A percentile compares a stretch with the other conserved stretches of the same genome.
These are phyloP conservation scores for Neospora caninum DNA, from an alignment of 169 alveolate genomes.

Conservation along the genomic window DNA sequence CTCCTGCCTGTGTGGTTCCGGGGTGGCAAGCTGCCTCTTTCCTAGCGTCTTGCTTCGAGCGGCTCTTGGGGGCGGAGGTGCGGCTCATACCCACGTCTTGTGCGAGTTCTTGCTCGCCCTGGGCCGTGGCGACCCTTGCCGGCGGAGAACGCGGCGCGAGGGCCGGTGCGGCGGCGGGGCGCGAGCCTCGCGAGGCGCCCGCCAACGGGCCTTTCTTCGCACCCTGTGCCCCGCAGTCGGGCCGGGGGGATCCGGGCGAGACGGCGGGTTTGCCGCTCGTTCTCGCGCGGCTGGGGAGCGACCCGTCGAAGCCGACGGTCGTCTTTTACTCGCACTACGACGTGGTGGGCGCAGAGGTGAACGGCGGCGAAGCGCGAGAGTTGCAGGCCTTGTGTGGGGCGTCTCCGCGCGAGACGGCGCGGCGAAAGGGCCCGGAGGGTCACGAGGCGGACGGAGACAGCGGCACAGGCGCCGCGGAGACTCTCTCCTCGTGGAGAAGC, in stretches of 20 bases:
- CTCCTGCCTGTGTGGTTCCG: background rate
- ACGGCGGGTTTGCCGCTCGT: conserved; percentile 57
- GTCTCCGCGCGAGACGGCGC: background rate
- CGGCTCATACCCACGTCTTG: background rate
- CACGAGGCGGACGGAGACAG: background rate
- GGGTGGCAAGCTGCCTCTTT: conserved; percentile 36
- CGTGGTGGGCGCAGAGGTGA: conserved; percentile 59
- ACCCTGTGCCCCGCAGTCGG: background rate
- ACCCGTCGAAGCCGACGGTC: conserved; percentile 68
- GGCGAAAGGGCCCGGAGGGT: background rate
- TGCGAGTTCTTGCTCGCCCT: background rate
- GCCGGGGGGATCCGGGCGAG: background rate
- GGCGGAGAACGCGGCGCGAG: background rate
- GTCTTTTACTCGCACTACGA: conserved; percentile 72
- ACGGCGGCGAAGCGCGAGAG: background rate
- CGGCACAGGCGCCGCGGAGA: background rate
- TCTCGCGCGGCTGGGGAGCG: conserved; percentile 67
- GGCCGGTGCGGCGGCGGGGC: background rate
- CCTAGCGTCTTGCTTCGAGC: conserved; percentile 30
- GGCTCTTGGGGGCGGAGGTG: conserved; percentile 40
- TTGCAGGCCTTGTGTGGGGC: background rate
- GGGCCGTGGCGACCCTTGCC: background rate
- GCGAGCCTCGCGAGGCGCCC: background rate
- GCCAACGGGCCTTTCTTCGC: background rate
- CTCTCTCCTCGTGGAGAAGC: conserved; percentile 44